These are phyloP conservation scores for Penicillium bialowiezense DNA, from an alignment of 495 filamentous ascomycete genomes.

Conservation along the genomic window DNA sequence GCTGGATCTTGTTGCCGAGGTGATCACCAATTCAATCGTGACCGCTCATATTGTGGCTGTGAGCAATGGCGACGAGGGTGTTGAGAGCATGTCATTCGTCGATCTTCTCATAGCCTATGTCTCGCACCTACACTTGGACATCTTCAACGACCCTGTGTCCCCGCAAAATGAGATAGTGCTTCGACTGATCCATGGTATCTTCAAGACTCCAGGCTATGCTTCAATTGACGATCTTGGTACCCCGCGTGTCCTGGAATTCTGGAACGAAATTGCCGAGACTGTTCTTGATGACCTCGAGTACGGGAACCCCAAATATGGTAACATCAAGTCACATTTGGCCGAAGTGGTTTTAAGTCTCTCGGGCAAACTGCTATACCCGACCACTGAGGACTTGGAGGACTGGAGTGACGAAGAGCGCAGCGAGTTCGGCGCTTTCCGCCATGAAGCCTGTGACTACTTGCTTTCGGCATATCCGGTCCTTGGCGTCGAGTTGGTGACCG, in stretches of 20 bases:
- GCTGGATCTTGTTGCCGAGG: constrained; percentile 25
- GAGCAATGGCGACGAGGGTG: constrained; percentile 57
- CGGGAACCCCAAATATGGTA: constrained; percentile 20
- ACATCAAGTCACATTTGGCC: constrained; percentile 36
- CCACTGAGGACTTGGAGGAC: constrained; percentile 23
- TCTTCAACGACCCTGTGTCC: constrained; percentile 29
- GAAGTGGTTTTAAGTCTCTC: constrained; percentile 37
- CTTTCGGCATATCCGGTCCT: constrained; percentile 71
- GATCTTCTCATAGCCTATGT: constrained; percentile 68
- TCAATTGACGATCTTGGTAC: constrained; percentile 77
- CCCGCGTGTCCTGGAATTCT: constrained; percentile 77
- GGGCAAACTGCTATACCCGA: constrained; percentile 38
- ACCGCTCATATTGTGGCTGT: constrained; percentile 42
- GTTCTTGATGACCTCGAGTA: constrained; percentile 31
- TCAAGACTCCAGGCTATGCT: constrained; percentile 69
- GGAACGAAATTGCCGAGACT: constrained; percentile 56
- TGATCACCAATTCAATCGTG: constrained; percentile 33
- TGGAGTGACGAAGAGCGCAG: constrained; percentile 73
- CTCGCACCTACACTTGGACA: constrained; percentile 25
- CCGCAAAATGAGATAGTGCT: constrained; percentile 40
- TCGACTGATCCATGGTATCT: constrained; percentile 55
- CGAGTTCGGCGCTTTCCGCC: constrained; percentile 74
- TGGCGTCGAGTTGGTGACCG: constrained; percentile 63
- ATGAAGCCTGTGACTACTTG: constrained; percentile 78
- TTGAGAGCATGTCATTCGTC: constrained; percentile 66